These are phyloP conservation scores for Apostasia ramifera DNA, from an alignment of 106 monocot genomes.

Conservation along the genomic window DNA sequence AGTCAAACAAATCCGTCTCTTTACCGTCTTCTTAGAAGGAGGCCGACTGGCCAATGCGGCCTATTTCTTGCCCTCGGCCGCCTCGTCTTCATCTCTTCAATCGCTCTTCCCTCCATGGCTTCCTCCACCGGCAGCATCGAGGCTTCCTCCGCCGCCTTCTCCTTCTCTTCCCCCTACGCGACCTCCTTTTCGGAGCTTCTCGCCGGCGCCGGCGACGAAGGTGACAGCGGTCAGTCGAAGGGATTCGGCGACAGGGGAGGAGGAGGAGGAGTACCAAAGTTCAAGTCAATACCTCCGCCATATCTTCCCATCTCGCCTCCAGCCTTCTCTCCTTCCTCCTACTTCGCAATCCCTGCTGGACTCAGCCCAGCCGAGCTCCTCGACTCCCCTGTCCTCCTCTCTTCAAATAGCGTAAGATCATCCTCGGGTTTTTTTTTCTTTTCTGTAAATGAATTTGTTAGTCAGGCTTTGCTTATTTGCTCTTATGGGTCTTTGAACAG, in stretches of 20 bases:
- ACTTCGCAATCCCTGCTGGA: constrained; percentile 61
- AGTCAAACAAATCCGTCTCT: no score
- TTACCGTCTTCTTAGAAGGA: no score
- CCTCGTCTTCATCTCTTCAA: no score
- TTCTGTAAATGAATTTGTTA: no score
- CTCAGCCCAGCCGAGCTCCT: constrained; percentile 73
- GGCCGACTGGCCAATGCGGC: no score
- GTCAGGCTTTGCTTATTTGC: no score
- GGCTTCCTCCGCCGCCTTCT: not conserved
- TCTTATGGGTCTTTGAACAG: constrained; percentile 1
- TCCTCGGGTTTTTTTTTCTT: no score
- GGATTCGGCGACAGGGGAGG: not conserved
- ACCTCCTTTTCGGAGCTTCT: constrained; percentile 29
- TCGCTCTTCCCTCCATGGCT: not conserved
- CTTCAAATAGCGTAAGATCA: constrained; percentile 6
- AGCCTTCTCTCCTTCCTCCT: constrained; percentile 10
- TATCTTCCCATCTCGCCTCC: constrained; percentile 2
- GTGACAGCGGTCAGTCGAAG: not conserved
- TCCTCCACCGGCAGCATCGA: not conserved
- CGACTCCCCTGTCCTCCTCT: constrained; percentile 74
- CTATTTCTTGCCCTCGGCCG: no score
- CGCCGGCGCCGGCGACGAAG: not conserved
- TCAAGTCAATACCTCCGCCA: constrained; percentile 3
- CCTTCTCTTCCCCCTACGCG: constrained; percentile 19
- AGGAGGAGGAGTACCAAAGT: not conserved